phyloP scores from a whole-genome alignment of 1,284 basidiomycete genomes.

The Xerocomus alliaceus region DNA sequence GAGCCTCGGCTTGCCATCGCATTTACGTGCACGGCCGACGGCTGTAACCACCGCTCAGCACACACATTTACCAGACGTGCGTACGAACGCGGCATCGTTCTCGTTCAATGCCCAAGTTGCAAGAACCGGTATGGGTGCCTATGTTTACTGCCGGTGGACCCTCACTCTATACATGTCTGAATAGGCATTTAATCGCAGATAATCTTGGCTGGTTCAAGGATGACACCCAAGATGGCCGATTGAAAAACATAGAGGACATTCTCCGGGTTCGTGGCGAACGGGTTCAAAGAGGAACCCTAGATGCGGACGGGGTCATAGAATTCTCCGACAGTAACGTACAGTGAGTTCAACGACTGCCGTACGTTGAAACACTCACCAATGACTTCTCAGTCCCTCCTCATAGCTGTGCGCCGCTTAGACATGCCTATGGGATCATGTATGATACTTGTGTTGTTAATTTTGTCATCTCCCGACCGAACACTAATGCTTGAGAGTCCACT shows the following conservation, averaged over 20 bases:
- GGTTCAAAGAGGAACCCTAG: constrained; percentile 64
- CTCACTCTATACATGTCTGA: background rate
- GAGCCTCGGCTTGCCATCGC: constrained; percentile 76
- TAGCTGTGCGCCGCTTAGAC: background rate
- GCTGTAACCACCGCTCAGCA: constrained; percentile 83
- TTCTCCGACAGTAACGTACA: constrained; percentile 33
- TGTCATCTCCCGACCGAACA: background rate
- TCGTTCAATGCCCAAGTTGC: constrained; percentile 92
- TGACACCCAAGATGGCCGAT: constrained; percentile 72
- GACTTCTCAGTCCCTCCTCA: background rate
- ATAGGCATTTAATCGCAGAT: constrained; percentile 87
- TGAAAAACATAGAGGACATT: constrained; percentile 83
- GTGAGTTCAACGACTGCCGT: constrained; percentile 13
- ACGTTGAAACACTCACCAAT: background rate
- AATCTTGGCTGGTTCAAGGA: constrained; percentile 94
- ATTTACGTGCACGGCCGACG: constrained; percentile 86
- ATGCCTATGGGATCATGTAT: constrained; percentile 7
- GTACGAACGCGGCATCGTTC: constrained; percentile 89
- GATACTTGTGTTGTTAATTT: constrained; percentile 14
- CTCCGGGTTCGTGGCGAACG: constrained; percentile 78
- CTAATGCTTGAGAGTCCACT: background rate
- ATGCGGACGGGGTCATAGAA: constrained; percentile 51
- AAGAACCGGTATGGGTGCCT: constrained; percentile 72
- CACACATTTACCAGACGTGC: constrained; percentile 88
- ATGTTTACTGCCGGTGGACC: background rate